Percentiles rank a stretch among this genome's conserved stretches.
Conservation (phyloP, 768 basidiomycete genomes). For the Macrolepiota albuminosa region DNA sequence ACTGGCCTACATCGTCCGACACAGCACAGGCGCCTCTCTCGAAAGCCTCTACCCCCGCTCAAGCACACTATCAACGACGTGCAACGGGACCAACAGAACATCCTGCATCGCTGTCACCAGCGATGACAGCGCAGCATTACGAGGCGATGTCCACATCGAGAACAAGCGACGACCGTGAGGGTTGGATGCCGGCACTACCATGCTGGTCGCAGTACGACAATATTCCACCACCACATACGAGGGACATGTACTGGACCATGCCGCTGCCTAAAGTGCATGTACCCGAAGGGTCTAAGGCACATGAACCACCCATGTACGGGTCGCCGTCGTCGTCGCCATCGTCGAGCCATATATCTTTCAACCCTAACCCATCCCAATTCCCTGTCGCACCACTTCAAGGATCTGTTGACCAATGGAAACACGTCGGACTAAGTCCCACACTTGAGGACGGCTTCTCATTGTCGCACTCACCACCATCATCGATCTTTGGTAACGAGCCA, state of each 20-base stretch:
- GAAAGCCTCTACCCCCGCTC: not conserved
- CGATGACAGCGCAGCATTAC: not conserved
- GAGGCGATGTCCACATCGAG: not conserved
- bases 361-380: constrained; percentile 2
- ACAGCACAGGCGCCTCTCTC: not conserved
- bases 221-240: constrained; percentile 8
- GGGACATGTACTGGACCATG: constrained; percentile 9
- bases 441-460: not conserved
- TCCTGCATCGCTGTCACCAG: not conserved
- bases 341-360: not conserved
- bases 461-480: not conserved
- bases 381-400: not conserved
- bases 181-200: not conserved
- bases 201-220: not conserved
- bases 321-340: not conserved
- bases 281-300: not conserved
- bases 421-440: not conserved
- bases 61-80: not conserved
- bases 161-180: not conserved
- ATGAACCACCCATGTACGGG: not conserved
- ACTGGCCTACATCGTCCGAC: not conserved
- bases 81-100: not conserved
- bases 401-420: not conserved
- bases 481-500: not conserved
- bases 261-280: constrained; percentile 3